phyloP scores from a whole-genome alignment of 2,329 filamentous ascomycete genomes.

The Aureobasidium leucospermi region DNA sequence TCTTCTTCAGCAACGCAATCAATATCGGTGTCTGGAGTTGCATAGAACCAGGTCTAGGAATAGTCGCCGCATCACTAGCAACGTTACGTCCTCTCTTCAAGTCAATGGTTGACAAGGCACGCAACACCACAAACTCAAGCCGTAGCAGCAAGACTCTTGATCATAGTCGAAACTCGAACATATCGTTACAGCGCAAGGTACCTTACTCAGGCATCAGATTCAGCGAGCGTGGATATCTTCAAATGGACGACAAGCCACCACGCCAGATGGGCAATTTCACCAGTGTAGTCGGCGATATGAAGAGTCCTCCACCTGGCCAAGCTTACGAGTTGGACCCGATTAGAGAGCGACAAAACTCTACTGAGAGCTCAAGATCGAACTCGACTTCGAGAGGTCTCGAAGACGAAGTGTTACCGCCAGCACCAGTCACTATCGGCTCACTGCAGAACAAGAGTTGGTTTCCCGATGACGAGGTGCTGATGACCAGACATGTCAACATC shows the following conservation, averaged over 20 bases:
- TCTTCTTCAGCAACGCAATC: slow-evolving; percentile 22
- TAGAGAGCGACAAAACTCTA: neutral
- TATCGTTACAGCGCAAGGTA: neutral
- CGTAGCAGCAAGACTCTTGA: neutral
- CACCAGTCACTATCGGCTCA: neutral
- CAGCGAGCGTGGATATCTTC: neutral
- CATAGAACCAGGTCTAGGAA: slow-evolving; percentile 28
- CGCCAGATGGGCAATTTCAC: slow-evolving; percentile 4
- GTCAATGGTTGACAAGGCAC: neutral
- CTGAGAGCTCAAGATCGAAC: neutral
- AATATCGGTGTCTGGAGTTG: slow-evolving; percentile 24
- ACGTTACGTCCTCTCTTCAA: slow-evolving; percentile 26
- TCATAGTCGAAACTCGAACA: neutral
- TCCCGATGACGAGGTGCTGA: neutral
- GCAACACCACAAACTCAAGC: neutral
- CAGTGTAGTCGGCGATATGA: neutral
- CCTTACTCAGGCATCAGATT: neutral
- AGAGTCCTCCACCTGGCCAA: neutral
- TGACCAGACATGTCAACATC: neutral
- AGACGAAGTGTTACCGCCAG: neutral
- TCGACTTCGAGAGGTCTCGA: too few relatives aligned
- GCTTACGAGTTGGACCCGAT: neutral
- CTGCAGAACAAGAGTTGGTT: slow-evolving; percentile 7
- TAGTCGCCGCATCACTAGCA: slow-evolving; percentile 27
- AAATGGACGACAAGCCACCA: neutral